phyloP scores from a whole-genome alignment of 2,329 filamentous ascomycete genomes.

The Leptographium lundbergii region DNA sequence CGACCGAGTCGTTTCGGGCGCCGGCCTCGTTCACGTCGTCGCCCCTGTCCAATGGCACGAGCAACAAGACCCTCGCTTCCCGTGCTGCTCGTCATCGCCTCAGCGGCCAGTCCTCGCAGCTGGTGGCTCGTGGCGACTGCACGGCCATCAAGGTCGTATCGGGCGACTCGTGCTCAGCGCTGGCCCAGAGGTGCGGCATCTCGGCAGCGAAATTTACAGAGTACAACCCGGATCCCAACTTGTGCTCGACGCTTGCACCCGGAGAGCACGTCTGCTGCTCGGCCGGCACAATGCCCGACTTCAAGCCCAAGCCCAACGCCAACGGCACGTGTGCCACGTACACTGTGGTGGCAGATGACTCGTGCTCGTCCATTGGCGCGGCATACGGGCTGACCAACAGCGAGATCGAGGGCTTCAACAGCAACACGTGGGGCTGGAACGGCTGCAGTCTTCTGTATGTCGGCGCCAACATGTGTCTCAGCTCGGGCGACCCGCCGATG shows the following conservation, averaged over 20 bases:
- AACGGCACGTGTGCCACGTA: constrained; percentile 25
- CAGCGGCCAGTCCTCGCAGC: neutral
- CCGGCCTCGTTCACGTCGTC: neutral
- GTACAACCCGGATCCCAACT: constrained; percentile 14
- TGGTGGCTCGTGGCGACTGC: constrained; percentile 4
- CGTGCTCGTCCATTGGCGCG: constrained; percentile 19
- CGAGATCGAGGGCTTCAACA: constrained; percentile 17
- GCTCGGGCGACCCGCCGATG: constrained; percentile 21
- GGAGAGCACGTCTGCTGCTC: constrained; percentile 26
- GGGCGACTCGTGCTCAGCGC: constrained; percentile 5
- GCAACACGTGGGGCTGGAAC: constrained; percentile 25
- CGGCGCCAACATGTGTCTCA: constrained; percentile 21
- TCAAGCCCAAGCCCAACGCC: constrained; percentile 19
- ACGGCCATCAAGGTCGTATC: constrained; percentile 2
- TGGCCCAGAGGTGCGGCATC: constrained; percentile 10
- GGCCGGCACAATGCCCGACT: constrained; percentile 20
- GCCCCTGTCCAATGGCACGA: neutral
- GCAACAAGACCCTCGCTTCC: neutral
- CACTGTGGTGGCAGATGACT: constrained; percentile 18
- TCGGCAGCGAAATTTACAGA: constrained; percentile 12
- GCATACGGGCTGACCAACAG: constrained; percentile 3
- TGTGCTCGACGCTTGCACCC: constrained; percentile 21
- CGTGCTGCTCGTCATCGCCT: no score
- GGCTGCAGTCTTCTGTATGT: constrained; percentile 19
- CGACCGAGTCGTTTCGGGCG: neutral